These are phyloP conservation scores for Ceratocystis huliohia DNA, from an alignment of 2,329 filamentous ascomycete species.

Conservation along the genomic window DNA sequence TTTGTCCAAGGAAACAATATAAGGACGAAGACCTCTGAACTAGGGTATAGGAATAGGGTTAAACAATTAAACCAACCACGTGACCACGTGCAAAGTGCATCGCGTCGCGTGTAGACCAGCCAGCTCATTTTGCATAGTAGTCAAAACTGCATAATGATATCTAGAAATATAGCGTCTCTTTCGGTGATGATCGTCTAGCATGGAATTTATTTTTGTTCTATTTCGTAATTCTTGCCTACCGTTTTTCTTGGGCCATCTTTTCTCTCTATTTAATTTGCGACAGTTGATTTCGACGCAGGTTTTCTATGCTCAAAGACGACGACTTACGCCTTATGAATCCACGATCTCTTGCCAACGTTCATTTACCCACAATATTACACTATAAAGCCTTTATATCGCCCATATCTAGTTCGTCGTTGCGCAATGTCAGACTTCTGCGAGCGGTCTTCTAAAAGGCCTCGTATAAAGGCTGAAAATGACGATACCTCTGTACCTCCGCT, in stretches of 20 bases:
- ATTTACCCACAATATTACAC: not conserved
- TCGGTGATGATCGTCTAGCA: not conserved
- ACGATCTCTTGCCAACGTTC: not conserved
- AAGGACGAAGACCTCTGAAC: not conserved
- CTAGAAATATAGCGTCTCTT: not conserved
- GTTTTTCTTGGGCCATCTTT: not conserved
- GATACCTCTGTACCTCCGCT: not conserved
- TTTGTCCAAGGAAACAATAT: constrained; percentile 32
- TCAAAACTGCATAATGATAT: not conserved
- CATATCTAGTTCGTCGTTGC: not conserved
- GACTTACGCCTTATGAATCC: constrained; percentile 8
- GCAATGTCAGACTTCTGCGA: constrained; percentile 10
- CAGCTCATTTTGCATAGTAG: not conserved
- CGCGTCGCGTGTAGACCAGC: constrained; percentile 10
- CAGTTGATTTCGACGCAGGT: not conserved
- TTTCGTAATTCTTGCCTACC: not conserved
- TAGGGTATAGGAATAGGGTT: constrained; percentile 2
- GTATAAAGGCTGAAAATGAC: constrained; percentile 2
- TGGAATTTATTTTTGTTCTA: not conserved
- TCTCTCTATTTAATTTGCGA: not conserved
- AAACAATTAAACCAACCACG: not conserved
- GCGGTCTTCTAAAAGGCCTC: constrained; percentile 15
- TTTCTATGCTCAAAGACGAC: not conserved
- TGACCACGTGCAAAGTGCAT: constrained; percentile 19
- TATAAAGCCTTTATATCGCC: not conserved